Conservation (phyloP, 192 early-diverging fungal genomes). For the Chytriomyces confervae region DNA sequence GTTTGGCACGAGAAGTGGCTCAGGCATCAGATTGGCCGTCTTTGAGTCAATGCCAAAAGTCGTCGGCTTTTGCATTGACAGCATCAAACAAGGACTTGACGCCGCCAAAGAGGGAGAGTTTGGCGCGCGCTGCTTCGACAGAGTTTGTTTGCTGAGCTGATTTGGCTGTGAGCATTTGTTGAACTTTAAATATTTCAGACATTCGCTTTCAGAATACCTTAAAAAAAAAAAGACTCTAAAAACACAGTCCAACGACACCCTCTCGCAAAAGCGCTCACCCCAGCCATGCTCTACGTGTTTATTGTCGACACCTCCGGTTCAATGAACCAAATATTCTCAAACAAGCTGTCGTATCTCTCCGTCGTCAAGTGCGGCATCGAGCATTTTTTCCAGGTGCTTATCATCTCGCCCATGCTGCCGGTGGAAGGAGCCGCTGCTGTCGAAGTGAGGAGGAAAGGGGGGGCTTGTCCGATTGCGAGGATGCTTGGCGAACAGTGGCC, state of each 20-base stretch:
- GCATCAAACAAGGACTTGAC: neutral
- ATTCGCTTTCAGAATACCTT: too few species aligned
- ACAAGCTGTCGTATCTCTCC: constrained; percentile 67
- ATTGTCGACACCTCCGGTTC: constrained; percentile 84
- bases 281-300: constrained; percentile 63
- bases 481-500: too few species aligned
- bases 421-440: too few species aligned
- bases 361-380: constrained; percentile 79
- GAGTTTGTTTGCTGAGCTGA: neutral
- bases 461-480: too few species aligned
- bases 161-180: too few species aligned
- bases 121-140: constrained; percentile 2
- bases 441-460: too few species aligned
- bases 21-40: constrained; percentile 10
- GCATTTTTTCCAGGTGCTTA: constrained; percentile 70
- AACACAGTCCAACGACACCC: neutral
- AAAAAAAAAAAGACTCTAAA: too few species aligned
- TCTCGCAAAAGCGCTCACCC: neutral
- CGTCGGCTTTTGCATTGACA: neutral
- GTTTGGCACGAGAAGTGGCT: constrained; percentile 51
- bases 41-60: neutral
- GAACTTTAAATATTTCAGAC: too few species aligned
- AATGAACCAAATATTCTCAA: constrained; percentile 73
- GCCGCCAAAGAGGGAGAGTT: neutral
- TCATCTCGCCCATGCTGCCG: neutral